These are phyloP conservation scores for Pisolithus thermaeus DNA, from an alignment of 1,284 basidiomycete genomes.

Conservation along the genomic window DNA sequence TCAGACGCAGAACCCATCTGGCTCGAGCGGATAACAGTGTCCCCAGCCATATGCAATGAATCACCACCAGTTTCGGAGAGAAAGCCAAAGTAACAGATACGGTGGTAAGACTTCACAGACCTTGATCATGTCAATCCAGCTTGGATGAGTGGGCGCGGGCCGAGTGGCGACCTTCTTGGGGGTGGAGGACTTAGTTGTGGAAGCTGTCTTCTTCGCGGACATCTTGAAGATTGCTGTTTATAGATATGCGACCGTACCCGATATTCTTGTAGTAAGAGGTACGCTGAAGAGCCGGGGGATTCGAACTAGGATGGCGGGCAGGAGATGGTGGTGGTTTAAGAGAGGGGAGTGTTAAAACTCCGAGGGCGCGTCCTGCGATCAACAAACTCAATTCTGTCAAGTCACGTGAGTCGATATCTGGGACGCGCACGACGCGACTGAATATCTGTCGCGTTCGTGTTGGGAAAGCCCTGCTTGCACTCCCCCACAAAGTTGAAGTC, in stretches of 20 bases:
- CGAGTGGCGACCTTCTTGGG: constrained; percentile 34
- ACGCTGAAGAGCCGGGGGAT: constrained; percentile 24
- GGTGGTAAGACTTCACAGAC: constrained; percentile 30
- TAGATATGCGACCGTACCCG: constrained; percentile 29
- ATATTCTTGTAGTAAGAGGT: constrained; percentile 16
- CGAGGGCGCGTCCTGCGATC: constrained; percentile 49
- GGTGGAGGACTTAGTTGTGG: constrained; percentile 20
- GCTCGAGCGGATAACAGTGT: neutral
- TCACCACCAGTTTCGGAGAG: neutral
- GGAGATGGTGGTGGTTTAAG: constrained; percentile 45
- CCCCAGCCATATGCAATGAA: neutral
- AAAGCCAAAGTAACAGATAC: too few relatives aligned
- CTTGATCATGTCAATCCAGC: constrained; percentile 79
- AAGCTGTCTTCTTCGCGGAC: constrained; percentile 28
- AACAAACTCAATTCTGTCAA: constrained; percentile 39
- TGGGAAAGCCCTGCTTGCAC: neutral
- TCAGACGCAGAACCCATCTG: neutral
- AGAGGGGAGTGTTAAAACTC: constrained; percentile 52
- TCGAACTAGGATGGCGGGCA: constrained; percentile 29
- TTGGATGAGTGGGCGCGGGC: constrained; percentile 49
- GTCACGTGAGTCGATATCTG: constrained; percentile 31
- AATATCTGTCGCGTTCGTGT: constrained; percentile 7
- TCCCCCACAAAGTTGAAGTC: constrained; percentile 1
- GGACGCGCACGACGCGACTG: constrained; percentile 23
- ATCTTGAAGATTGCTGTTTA: constrained; percentile 18